A percentile compares a stretch with the other conserved stretches of the same genome.
These are phyloP conservation scores for Colletotrichum magnum DNA, from an alignment of 2,329 filamentous ascomycete species.

Conservation along the genomic window DNA sequence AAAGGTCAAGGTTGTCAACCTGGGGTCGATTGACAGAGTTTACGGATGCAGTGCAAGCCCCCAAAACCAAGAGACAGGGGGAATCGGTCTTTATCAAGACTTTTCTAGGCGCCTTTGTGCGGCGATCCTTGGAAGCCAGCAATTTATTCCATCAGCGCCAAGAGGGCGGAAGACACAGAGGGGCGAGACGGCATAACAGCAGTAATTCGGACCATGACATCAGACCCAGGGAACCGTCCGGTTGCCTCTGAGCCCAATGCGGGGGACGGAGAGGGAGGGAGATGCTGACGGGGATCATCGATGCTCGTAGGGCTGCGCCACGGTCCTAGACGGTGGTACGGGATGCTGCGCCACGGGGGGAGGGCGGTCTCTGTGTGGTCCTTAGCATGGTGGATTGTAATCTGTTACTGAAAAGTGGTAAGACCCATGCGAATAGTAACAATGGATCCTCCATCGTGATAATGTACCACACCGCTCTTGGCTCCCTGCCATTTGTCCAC, in stretches of 20 bases:
- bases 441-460: no score
- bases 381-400: no score
- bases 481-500: conserved; percentile 11
- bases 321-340: conserved; percentile 13
- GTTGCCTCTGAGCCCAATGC: conserved; percentile 27
- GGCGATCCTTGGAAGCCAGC: conserved; percentile 25
- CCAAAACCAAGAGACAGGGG: neutral
- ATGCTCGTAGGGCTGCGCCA: conserved; percentile 20
- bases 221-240: conserved; percentile 13
- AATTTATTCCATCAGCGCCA: neutral
- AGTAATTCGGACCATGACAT: conserved; percentile 22
- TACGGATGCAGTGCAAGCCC: neutral
- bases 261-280: neutral
- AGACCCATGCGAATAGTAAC: no score
- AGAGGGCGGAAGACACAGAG: neutral
- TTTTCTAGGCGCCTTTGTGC: neutral
- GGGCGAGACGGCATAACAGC: conserved; percentile 10
- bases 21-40: neutral
- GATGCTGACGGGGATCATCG: conserved; percentile 22
- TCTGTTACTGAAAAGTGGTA: no score
- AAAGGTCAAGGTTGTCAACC: no score
- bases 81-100: conserved; percentile 7
- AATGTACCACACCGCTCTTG: neutral
- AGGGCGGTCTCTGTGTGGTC: neutral
- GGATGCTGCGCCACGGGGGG: neutral